phyloP scores from a whole-genome alignment of 352 stramenopile species.

The Thalassiosira exigua region DNA sequence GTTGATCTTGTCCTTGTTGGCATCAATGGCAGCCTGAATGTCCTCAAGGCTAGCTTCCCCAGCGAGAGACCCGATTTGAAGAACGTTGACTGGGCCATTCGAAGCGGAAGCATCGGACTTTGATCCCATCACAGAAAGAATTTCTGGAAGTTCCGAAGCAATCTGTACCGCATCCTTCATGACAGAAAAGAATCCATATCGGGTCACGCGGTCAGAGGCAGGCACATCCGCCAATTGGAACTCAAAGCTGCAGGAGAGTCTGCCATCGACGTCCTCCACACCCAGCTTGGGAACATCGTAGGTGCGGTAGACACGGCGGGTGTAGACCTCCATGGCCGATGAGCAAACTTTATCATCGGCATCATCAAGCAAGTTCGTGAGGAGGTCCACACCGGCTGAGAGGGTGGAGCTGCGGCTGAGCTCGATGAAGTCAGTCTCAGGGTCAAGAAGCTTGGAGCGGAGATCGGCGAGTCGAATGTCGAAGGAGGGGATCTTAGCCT shows the following conservation, averaged over 20 bases:
- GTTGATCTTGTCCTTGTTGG: constrained; percentile 73
- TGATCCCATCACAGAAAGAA: constrained; percentile 73
- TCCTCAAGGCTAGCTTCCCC: constrained; percentile 58
- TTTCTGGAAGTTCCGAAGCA: constrained; percentile 63
- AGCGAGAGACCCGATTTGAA: constrained; percentile 81
- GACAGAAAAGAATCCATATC: constrained; percentile 75
- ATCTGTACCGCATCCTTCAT: constrained; percentile 72
- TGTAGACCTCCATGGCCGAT: constrained; percentile 88
- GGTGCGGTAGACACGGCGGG: constrained; percentile 89
- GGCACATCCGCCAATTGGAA: constrained; percentile 86
- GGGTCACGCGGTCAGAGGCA: constrained; percentile 65
- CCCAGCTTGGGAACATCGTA: constrained; percentile 84
- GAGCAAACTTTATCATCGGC: constrained; percentile 70
- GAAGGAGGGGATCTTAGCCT: constrained; percentile 80
- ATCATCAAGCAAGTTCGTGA: constrained; percentile 87
- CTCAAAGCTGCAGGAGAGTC: constrained; percentile 77
- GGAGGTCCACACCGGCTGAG: constrained; percentile 87
- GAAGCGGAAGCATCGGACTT: constrained; percentile 52
- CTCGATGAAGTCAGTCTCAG: constrained; percentile 66
- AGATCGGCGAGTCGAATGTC: constrained; percentile 75
- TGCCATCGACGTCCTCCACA: constrained; percentile 69
- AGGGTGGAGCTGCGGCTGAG: constrained; percentile 78
- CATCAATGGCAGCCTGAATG: constrained; percentile 61
- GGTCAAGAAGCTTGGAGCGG: constrained; percentile 65
- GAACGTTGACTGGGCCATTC: constrained; percentile 80